Evolutionary conservation across 805 yeast genomes (phyloP).

Genomic region (Komagataella pastoris): DNA sequence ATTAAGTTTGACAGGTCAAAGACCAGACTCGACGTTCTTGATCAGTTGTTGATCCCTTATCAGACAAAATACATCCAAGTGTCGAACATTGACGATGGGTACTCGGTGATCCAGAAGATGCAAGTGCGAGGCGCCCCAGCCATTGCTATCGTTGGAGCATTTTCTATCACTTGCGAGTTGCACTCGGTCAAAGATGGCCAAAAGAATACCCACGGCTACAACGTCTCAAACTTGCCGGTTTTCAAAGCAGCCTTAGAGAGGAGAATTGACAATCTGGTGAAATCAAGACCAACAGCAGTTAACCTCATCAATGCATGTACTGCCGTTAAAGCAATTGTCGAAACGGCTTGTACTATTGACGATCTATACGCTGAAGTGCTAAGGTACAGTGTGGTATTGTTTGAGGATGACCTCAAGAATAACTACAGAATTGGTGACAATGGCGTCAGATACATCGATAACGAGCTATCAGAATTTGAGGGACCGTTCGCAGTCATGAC

Average conservation of each 20-base stretch:
- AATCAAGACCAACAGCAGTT: conserved; percentile 93
- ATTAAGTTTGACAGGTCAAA: conserved; percentile 43
- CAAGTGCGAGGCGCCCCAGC: conserved; percentile 98
- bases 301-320: conserved; percentile 68
- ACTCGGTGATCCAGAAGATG: conserved; percentile 74
- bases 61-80: conserved; percentile 56
- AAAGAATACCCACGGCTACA: conserved; percentile 12
- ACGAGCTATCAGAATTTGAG: conserved; percentile 27
- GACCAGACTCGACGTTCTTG: conserved; percentile 45
- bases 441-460: conserved; percentile 58
- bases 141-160: conserved; percentile 87
- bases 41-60: conserved; percentile 78
- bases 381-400: conserved; percentile 38
- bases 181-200: conserved; percentile 17
- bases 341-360: conserved; percentile 4
- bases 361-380: conserved; percentile 20
- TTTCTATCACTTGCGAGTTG: conserved; percentile 70
- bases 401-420: conserved; percentile 66
- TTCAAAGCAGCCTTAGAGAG: conserved; percentile 24
- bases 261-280: conserved; percentile 51
- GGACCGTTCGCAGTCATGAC: conserved; percentile 77
- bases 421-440: conserved; percentile 68
- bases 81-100: conserved; percentile 59
- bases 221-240: conserved; percentile 6
- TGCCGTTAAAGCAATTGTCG: conserved; percentile 27